Evolutionary conservation across 495 filamentous ascomycete species (phyloP), one percentile per base, ranked within the genome.

Genomic region (Geopyxis carbonaria): DNA sequence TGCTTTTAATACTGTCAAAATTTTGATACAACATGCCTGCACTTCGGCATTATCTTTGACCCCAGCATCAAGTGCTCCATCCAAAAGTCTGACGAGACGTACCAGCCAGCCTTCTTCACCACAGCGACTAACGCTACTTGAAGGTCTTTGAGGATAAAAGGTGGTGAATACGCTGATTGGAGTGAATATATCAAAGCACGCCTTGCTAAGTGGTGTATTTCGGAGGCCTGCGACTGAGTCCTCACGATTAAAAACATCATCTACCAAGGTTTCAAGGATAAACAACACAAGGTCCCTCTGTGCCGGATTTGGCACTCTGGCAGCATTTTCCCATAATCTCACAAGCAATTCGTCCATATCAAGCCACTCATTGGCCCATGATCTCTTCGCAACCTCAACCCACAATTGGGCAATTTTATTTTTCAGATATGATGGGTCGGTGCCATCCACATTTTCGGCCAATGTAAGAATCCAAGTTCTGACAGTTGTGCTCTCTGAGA

Each of bases 401-500:
- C 89, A 95, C 42, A 95, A 60, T 60, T 87, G 78, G n/a, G 84
- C 81, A 22, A 89, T 77, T 60, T 95, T 95, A 62, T 89, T 95
- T 50, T 86, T 72, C 45, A 95, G 59, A 52, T 82, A 95, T 16
- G 68, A 48, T 2, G 85, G 82, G 54, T 99, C 87, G 16, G 38
- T 44, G 19, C 37, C 48, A 16, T 76, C 66, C 39, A 87, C 65
- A 39, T 67, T 64, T 48, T 77, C 71, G n/a, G 85, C 78, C 11
- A 99, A 72, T 54, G 76, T 63, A 22, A 92, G 59, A 23, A 91
- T 68, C 69, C 81, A 84, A 28, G 64, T 60, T 22, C 77, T 72
- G 39, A 94, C 57, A n/a, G 64, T 65, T 9, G 55, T 55, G 19
- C 68, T 68, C 47, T 91, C 76, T 22, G 73, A 70, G 11, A 61